Evolutionary conservation across 768 basidiomycete genomes (phyloP).

Genomic region (Trametes punicea): DNA sequence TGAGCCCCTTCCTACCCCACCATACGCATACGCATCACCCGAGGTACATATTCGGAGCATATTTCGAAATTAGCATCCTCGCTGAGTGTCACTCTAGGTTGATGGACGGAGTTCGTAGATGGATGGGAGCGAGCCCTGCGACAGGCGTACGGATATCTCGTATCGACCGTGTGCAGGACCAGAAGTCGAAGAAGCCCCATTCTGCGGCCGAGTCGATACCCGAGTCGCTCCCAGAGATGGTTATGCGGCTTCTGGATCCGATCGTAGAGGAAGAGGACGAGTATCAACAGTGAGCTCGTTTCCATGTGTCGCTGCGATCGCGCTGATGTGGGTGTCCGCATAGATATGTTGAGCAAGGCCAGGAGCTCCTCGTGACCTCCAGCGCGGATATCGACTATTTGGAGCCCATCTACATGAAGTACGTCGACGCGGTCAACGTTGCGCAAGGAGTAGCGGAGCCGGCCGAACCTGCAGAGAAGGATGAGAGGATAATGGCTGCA

Average conservation of each 20-base stretch:
- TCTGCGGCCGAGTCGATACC: conserved; percentile 22
- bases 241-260: conserved; percentile 56
- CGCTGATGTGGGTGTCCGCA: background rate
- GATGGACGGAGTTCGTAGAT: conserved; percentile 74
- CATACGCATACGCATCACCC: conserved; percentile 36
- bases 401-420: conserved; percentile 19
- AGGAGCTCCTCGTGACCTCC: conserved; percentile 59
- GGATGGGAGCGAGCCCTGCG: conserved; percentile 61
- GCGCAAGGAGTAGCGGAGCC: conserved; percentile 12
- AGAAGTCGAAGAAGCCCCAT: conserved; percentile 20
- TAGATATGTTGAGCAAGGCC: conserved; percentile 75
- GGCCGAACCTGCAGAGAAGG: conserved; percentile 11
- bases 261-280: conserved; percentile 65
- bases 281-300: conserved; percentile 58
- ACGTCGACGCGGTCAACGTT: conserved; percentile 20
- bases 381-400: conserved; percentile 31
- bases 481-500: conserved; percentile 34
- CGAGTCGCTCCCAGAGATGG: conserved; percentile 57
- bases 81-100: conserved; percentile 50
- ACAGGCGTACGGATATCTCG: conserved; percentile 40
- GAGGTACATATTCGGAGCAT: conserved; percentile 35
- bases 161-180: conserved; percentile 35
- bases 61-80: too few relatives aligned
- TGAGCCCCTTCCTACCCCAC: conserved; percentile 74
- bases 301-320: background rate